A percentile compares a stretch with the other conserved stretches of the same genome.
These are phyloP conservation scores for Immersiporthe knoxdaviesiana DNA, from an alignment of 2,329 filamentous ascomycete genomes.

Conservation along the genomic window DNA sequence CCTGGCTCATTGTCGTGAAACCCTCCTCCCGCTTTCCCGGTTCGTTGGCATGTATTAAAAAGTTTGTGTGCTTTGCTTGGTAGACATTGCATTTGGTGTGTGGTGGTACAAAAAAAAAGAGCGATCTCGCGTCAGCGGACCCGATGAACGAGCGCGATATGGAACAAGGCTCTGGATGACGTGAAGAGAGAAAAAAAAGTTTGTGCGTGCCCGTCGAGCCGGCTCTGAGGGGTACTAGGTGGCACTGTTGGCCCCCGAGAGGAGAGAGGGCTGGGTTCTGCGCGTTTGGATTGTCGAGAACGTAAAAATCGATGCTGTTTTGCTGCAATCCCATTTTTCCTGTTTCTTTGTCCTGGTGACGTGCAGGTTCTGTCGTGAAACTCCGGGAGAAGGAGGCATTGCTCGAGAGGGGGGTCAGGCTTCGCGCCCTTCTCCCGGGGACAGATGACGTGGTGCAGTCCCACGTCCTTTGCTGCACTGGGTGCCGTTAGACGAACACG, in stretches of 20 bases:
- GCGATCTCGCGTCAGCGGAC: conserved; percentile 8
- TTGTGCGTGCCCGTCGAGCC: conserved; percentile 29
- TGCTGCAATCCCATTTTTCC: conserved; percentile 5
- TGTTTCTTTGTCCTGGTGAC: background rate
- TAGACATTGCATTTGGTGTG: conserved; percentile 26
- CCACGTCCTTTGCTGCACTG: background rate
- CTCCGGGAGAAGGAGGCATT: background rate
- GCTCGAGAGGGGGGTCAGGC: background rate
- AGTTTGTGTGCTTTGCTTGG: background rate
- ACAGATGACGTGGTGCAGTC: conserved; percentile 1
- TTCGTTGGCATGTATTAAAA: conserved; percentile 22
- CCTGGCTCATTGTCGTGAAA: conserved; percentile 14
- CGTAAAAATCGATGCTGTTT: conserved; percentile 4
- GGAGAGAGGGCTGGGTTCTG: conserved; percentile 7
- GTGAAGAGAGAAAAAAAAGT: no score
- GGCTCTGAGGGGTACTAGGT: conserved; percentile 24
- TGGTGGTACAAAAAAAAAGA: conserved; percentile 27
- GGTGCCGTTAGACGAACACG: background rate
- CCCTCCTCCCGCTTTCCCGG: conserved; percentile 15
- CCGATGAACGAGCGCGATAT: conserved; percentile 20
- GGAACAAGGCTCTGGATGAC: conserved; percentile 20
- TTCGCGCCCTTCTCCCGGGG: no score
- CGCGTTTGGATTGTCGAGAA: background rate
- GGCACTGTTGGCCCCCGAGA: background rate
- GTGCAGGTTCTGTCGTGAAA: conserved; percentile 3